These are phyloP conservation scores for Fusarium sp. DNA, from an alignment of 2,329 filamentous ascomycete genomes.

Conservation along the genomic window DNA sequence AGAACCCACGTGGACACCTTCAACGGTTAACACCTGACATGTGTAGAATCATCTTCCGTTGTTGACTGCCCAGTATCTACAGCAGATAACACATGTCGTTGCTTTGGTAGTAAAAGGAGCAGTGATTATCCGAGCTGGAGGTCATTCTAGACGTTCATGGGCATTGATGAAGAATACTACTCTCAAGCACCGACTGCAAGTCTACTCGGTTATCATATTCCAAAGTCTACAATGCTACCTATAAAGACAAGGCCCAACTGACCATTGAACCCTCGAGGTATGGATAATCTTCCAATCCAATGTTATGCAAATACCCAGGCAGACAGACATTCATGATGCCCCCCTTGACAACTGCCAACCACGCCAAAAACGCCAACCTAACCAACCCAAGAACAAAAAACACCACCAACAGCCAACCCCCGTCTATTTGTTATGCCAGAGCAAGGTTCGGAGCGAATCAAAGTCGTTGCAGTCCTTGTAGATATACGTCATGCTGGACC, in stretches of 20 bases:
- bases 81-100: background rate
- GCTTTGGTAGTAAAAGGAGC: background rate
- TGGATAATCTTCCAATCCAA: conserved; percentile 15
- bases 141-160: background rate
- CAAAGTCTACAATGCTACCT: conserved; percentile 27
- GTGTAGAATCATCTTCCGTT: background rate
- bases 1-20: background rate
- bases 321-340: conserved; percentile 1
- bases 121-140: background rate
- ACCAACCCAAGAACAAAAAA: conserved; percentile 5
- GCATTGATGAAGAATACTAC: background rate
- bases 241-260: conserved; percentile 16
- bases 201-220: conserved; percentile 23
- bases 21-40: background rate
- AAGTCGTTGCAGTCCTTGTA: conserved; percentile 90
- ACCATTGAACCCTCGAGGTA: conserved; percentile 12
- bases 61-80: background rate
- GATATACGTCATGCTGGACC: conserved; percentile 98
- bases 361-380: conserved; percentile 35
- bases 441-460: conserved; percentile 85
- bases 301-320: conserved; percentile 27
- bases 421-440: conserved; percentile 82
- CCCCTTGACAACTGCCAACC: background rate
- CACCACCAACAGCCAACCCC: background rate
- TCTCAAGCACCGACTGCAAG: background rate